A percentile compares a stretch with the other conserved stretches of the same genome.
These are phyloP conservation scores for Suillus bovinus DNA, from an alignment of 768 basidiomycete species.

Conservation along the genomic window DNA sequence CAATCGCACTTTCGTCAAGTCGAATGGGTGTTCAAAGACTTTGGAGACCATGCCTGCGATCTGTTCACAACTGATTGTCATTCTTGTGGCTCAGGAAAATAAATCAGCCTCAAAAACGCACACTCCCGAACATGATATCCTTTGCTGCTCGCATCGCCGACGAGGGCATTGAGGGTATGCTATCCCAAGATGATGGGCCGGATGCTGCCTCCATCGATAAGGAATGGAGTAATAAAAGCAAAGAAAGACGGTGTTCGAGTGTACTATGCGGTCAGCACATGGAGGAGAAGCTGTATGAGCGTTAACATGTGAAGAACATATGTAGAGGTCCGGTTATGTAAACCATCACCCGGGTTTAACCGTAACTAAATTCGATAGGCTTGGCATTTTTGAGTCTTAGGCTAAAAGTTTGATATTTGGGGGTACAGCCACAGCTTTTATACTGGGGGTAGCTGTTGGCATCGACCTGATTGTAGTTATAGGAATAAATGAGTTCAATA, in stretches of 20 bases:
- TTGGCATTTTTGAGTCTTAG: too few species aligned
- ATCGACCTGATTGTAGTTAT: too few species aligned
- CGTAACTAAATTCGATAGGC: too few species aligned
- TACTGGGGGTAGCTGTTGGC: too few species aligned
- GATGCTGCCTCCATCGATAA: conserved; percentile 15
- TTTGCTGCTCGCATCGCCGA: conserved; percentile 32
- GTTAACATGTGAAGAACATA: too few species aligned
- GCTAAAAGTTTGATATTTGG: too few species aligned
- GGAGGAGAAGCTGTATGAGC: background rate
- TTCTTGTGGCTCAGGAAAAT: background rate
- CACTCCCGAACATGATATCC: conserved; percentile 60
- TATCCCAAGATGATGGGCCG: conserved; percentile 16
- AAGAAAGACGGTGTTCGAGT: background rate
- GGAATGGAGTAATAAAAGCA: background rate
- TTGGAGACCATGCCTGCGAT: conserved; percentile 84
- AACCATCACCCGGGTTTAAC: too few species aligned
- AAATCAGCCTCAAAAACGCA: conserved; percentile 30
- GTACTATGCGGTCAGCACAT: background rate
- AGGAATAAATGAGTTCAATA: too few species aligned
- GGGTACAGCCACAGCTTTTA: too few species aligned
- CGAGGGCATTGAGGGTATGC: conserved; percentile 16
- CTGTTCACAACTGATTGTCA: conserved; percentile 36
- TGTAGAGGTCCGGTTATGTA: too few species aligned
- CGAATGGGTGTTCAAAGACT: conserved; percentile 93
- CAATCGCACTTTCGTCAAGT: conserved; percentile 91